Conservation (phyloP, 1,284 basidiomycete genomes). For the Waitea zeae region DNA sequence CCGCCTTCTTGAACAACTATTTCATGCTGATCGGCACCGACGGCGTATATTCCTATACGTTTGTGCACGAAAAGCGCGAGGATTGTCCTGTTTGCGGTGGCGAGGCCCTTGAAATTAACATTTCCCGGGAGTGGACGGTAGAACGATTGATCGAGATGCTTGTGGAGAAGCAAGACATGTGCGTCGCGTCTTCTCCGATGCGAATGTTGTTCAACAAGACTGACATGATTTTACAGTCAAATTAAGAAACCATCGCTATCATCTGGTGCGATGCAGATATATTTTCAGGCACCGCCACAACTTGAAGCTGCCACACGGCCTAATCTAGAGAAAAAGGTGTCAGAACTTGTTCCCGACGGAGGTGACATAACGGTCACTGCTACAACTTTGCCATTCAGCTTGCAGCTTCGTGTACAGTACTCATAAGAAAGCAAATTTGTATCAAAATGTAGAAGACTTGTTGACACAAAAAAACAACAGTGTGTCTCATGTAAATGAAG, state of each 20-base stretch:
- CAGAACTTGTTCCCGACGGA: conserved; percentile 60
- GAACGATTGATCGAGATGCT: conserved; percentile 77
- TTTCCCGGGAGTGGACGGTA: conserved; percentile 60
- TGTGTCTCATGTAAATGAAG: too few species aligned
- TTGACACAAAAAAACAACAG: too few species aligned
- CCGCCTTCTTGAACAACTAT: conserved; percentile 93
- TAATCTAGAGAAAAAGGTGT: conserved; percentile 76
- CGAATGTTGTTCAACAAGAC: conserved; percentile 4
- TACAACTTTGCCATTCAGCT: conserved; percentile 70
- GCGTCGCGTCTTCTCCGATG: too few species aligned
- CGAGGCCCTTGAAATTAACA: conserved; percentile 56
- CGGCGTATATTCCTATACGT: conserved; percentile 94
- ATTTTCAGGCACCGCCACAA: conserved; percentile 85
- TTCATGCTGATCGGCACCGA: conserved; percentile 97
- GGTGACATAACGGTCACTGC: conserved; percentile 83
- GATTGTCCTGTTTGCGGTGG: conserved; percentile 98
- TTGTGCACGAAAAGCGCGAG: conserved; percentile 81
- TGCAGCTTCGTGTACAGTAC: conserved; percentile 56
- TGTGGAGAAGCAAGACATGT: conserved; percentile 78
- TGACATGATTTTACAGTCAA: conserved; percentile 42
- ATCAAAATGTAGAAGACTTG: too few species aligned
- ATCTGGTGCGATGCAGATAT: conserved; percentile 53
- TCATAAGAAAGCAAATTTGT: too few species aligned
- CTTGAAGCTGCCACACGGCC: conserved; percentile 76
- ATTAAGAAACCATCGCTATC: conserved; percentile 85